A percentile compares a stretch with the other conserved stretches of the same genome.
Conservation (phyloP, 306 rosid genomes). For the Acacia acuminata region DNA sequence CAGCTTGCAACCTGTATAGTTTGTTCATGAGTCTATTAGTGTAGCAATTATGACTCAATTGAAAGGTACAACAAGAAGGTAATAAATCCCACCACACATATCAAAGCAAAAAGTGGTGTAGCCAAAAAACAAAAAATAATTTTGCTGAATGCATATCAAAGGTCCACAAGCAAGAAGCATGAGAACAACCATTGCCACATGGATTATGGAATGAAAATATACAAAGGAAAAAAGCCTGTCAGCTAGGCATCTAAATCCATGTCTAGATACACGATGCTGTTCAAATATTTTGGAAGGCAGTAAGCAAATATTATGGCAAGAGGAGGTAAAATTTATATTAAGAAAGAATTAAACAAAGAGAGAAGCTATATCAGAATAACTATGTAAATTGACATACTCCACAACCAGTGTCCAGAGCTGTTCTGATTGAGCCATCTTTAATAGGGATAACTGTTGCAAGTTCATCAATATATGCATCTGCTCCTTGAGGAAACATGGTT, state of each 20-base stretch:
- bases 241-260: conserved; percentile 4
- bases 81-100: conserved; percentile 21
- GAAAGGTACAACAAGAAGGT: conserved; percentile 22
- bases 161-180: neutral
- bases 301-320: neutral
- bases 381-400: conserved; percentile 61
- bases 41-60: conserved; percentile 29
- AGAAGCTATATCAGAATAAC: neutral
- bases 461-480: conserved; percentile 93
- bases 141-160: neutral
- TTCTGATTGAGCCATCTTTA: conserved; percentile 85
- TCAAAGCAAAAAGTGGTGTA: conserved; percentile 24
- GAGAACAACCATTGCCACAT: neutral
- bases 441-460: conserved; percentile 89
- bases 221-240: neutral
- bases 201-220: neutral
- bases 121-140: neutral
- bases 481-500: conserved; percentile 99
- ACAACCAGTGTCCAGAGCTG: conserved; percentile 96
- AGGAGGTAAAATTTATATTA: neutral
- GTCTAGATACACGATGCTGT: conserved; percentile 7
- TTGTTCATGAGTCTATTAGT: conserved; percentile 36
- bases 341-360: neutral
- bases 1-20: conserved; percentile 90
- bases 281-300: conserved; percentile 9